Evolutionary conservation across 2,329 filamentous ascomycete genomes (phyloP), one percentile per base, ranked within the genome.

Genomic region (Proliferodiscus dingleyae): DNA sequence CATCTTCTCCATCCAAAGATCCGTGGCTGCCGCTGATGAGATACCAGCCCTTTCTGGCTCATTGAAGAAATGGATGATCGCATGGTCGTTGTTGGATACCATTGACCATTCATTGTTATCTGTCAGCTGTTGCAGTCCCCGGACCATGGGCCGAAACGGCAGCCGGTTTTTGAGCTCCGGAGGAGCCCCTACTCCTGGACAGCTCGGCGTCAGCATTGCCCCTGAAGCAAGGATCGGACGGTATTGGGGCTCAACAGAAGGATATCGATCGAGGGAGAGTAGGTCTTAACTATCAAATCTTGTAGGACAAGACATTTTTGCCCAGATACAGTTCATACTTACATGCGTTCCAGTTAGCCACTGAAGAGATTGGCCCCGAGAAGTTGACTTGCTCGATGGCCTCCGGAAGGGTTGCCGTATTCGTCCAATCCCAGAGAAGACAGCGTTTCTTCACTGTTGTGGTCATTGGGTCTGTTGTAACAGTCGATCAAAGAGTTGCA

Each of bases 361-460:
- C 53, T 32, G 67, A 67, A 19, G 53, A 55, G 23, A 71, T 57
- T 16, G 63, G 64, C 9, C 62, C 59, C 7, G 52, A 48, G 46
- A 55, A 67, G 28, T 62, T 61, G 33, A 71, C 57, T 32, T 65
- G 57, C 45, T 68, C 61, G 22, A 70, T 67, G 23, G 61, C 52
- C 11, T 56, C 47, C 7, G 66, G 64, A 8, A 60, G 39, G 19
- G 65, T 64, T 28, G 56, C 50, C 1, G 66, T 65, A 53, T 67
- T 67, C 34, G 68, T 69, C 64, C 63, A 71, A 54, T 70, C 68
- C 68, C 68, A 71, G 24, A 70, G 62, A 33, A 71, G 62, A 51
- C 64, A 64, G 9, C 67, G 60, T 54, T 71, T 71, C 30, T 53
- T 57, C 41, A 56, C 38, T 2, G 30, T 37, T 41, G 50, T 48